phyloP scores from a whole-genome alignment of 176 grass and related monocot species.

The Musa itinerans region DNA sequence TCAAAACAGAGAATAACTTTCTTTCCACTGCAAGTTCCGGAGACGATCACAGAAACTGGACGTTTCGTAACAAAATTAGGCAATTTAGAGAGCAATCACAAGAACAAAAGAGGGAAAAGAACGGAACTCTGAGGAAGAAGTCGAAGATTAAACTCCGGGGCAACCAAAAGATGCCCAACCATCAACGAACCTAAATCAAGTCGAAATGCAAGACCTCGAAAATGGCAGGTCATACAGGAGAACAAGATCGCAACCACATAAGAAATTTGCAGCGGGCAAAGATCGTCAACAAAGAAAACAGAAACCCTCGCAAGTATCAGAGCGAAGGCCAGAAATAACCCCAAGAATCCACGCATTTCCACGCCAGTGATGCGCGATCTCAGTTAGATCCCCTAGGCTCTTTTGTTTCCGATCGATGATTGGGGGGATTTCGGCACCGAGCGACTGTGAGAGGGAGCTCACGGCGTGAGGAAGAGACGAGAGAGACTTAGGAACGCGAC shows the following conservation, averaged over 20 bases:
- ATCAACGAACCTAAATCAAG: too few species aligned
- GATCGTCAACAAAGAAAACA: neutral
- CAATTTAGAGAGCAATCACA: neutral
- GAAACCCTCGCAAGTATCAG: neutral
- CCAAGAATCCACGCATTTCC: conserved; percentile 5
- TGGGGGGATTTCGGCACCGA: neutral
- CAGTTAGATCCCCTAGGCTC: neutral
- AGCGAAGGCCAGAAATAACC: neutral
- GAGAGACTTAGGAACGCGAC: neutral
- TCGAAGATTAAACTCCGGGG: too few species aligned
- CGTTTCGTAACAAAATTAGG: neutral
- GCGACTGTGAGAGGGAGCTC: neutral
- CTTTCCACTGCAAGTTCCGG: neutral
- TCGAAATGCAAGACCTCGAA: too few species aligned
- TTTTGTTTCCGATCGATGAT: neutral
- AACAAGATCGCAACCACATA: neutral
- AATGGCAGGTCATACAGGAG: neutral
- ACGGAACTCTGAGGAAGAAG: neutral
- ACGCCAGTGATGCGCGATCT: neutral
- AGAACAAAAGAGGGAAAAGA: neutral
- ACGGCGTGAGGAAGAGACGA: neutral
- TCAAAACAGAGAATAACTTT: neutral
- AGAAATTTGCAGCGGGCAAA: neutral
- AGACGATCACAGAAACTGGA: neutral
- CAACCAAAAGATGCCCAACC: too few species aligned